A percentile compares a stretch with the other conserved stretches of the same genome.
Conservation (phyloP, 805 yeast genomes). For the Kuraishia ogatae region DNA sequence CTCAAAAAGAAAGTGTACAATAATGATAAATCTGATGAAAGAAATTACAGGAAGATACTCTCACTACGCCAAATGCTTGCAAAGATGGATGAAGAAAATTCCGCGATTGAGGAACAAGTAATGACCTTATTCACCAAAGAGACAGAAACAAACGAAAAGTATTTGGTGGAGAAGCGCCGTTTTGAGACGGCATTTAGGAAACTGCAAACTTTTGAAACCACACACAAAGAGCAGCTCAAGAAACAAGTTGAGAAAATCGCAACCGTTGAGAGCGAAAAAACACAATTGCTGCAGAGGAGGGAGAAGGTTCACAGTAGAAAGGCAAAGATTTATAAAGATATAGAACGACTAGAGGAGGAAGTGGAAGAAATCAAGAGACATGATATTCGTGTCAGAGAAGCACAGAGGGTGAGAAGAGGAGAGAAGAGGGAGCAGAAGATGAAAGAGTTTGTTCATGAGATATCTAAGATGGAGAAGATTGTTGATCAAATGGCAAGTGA, state of each 20-base stretch:
- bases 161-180: constrained; percentile 25
- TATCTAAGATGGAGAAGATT: constrained; percentile 8
- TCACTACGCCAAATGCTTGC: constrained; percentile 38
- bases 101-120: constrained; percentile 24
- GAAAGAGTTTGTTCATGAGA: constrained; percentile 13
- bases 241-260: constrained; percentile 13
- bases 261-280: constrained; percentile 19
- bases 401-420: constrained; percentile 13
- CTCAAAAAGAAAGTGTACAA: constrained; percentile 33
- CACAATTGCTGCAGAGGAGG: constrained; percentile 20
- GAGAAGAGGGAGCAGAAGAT: constrained; percentile 17
- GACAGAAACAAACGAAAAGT: constrained; percentile 28
- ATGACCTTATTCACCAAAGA: constrained; percentile 26
- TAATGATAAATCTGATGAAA: constrained; percentile 46
- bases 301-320: constrained; percentile 23
- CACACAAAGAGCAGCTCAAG: constrained; percentile 16
- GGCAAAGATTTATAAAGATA: constrained; percentile 18
- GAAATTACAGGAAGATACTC: constrained; percentile 42
- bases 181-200: constrained; percentile 26
- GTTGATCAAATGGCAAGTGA: neutral
- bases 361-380: constrained; percentile 16
- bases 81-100: constrained; percentile 27
- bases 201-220: constrained; percentile 21
- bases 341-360: constrained; percentile 14
- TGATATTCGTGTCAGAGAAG: constrained; percentile 13